Base-by-base conservation (phyloP, 2,329 filamentous ascomycete genomes). In the Fragosphaeria purpurea region DNA sequence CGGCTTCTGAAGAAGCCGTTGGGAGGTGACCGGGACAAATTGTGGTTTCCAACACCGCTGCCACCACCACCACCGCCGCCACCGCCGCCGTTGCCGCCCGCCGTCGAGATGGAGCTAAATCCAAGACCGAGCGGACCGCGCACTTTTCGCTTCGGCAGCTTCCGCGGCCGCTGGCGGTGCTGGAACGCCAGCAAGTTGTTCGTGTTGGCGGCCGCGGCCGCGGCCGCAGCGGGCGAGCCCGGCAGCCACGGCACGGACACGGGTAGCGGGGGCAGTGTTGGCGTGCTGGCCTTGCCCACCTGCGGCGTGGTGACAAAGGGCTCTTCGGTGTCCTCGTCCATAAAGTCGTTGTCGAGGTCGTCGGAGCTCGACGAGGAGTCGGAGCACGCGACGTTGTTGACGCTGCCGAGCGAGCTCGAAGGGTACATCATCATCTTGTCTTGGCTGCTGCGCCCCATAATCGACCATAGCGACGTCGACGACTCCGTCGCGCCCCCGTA, bases 261-360 rank as follows among this genome's bases (percentile, higher is more conserved):
- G 13, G 43, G 38, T 2, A 32, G 6, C 6, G 11, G 31, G 11
- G 44, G 22, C 58, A 63, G 67, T 50, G 63, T 67, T 9, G 72
- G 67, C 62, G 76, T 69, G 47, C 68, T 44, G 4, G 70, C 71
- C 65, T 83, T 88, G 52, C 75, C 75, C 12, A 83, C 79, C 61
- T 94, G 88, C 1, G 91, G 90, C 4, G 90, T 96, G 42, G 79
- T 87, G 56, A 90, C 73, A 62, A 93, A 89, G 9, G 84, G 75
- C 58, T 95, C 89, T 49, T 88, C 85, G 65, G 81, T 86, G 48
- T 86, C 81, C 51, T 85, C 82, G 61, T 88, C 85, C 79, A 84
- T 82, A 22, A 76, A 62, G 53, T 83, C 79, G 57, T 86, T 83
- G 53, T 83, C 79, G 57, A 86, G 83, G 44, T 86, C 82, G 48